Base-by-base conservation (phyloP, 768 basidiomycete species). In the Leucocoprinus leucothites region DNA sequence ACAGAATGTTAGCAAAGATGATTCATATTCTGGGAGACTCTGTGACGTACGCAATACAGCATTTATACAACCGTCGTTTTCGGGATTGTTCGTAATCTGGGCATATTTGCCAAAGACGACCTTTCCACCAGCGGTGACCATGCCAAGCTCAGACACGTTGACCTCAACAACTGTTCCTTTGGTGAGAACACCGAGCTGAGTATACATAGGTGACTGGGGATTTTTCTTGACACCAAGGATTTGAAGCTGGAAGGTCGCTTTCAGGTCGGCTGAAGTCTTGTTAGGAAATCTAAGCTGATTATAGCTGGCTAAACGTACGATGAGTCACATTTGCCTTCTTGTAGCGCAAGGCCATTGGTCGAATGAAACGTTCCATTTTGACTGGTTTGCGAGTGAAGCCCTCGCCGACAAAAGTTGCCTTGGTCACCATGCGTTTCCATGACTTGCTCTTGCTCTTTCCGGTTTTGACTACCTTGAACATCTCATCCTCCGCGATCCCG, bases 391-490 rank as follows among this genome's bases (percentile, higher is more conserved):
- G 80, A 14, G 97, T 99, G 70, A 98, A 99, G 16, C 92, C 89
- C 69, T 98, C 94, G 3, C 96, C 96, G 28, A 99, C 97, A 65
- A 98, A 99, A 8, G 97, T 99, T 28, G 97, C 97, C 73, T 99
- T 99, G 53, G 94, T 97, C 58, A 99, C 91, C 94, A 98, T 98
- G 61, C 94, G 85, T 76, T 99, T 99, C 97, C 97, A 99, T 16
- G 90, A 82, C 73, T 98, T 99, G 65, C 82, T 86, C 74, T 94
- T 97, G 67, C 82, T 89, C 77, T 98, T 98, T 53, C 97, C 97
- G 1, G 96, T 94, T 78, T 94, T 92, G 80, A 99, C 77, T 26
- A 99, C 97, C 78, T 95, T 98, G 81, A 99, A 99, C 90, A 94
- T 97, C 79, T 99, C 97, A 64, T 98, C 97, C 71, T 99, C 97